Evolutionary conservation across 2,329 filamentous ascomycete genomes (phyloP).

Genomic region (Pyrenochaeta sp.): DNA sequence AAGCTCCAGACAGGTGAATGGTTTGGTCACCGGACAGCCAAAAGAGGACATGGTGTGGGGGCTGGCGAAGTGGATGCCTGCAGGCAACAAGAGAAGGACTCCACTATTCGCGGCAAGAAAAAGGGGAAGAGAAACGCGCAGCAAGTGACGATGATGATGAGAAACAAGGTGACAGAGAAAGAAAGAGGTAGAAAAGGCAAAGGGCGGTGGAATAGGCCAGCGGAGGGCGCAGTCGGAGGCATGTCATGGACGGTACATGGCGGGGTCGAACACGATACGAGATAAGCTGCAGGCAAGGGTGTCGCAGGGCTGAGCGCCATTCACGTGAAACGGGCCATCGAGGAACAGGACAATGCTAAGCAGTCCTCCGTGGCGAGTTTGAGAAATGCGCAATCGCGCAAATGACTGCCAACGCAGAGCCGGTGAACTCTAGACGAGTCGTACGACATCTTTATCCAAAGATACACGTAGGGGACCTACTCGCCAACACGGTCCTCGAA

Average conservation of each 20-base stretch:
- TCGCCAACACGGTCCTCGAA: too few relatives aligned
- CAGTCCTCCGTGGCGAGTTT: constrained; percentile 6
- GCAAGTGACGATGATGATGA: constrained; percentile 4
- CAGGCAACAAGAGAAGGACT: constrained; percentile 6
- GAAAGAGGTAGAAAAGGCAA: constrained; percentile 4
- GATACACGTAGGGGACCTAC: too few relatives aligned
- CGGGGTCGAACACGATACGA: constrained; percentile 12
- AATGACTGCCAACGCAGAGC: constrained; percentile 8
- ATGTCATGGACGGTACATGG: constrained; percentile 4
- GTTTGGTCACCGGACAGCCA: constrained; percentile 34
- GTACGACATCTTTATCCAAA: background rate
- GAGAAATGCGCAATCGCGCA: constrained; percentile 23
- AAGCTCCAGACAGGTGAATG: constrained; percentile 21
- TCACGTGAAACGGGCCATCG: constrained; percentile 1
- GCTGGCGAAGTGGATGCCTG: constrained; percentile 24
- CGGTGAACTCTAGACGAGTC: constrained; percentile 4
- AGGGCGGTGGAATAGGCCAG: constrained; percentile 10
- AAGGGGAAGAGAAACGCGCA: constrained; percentile 1
- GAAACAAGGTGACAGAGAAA: background rate
- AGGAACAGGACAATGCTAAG: background rate
- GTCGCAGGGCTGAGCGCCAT: constrained; percentile 16
- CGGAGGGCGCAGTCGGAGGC: constrained; percentile 16
- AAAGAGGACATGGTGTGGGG: constrained; percentile 32
- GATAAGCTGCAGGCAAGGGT: constrained; percentile 8
- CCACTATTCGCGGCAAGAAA: constrained; percentile 2